Evolutionary conservation across 2,329 filamentous ascomycete genomes (phyloP).

Genomic region (Aspergillus fumigatiaffinis): DNA sequence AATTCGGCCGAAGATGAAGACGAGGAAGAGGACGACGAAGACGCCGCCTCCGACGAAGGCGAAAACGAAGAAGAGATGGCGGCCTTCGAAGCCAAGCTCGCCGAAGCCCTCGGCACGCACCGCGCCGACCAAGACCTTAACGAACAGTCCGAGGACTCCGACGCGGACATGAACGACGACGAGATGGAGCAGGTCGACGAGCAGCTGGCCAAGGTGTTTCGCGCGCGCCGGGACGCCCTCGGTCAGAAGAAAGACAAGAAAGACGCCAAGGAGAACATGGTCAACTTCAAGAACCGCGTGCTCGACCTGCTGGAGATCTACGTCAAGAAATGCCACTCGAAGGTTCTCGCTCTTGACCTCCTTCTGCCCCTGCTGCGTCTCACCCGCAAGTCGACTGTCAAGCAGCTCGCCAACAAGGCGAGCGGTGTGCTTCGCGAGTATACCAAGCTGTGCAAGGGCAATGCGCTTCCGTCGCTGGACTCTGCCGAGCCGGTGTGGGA

Average conservation of each 20-base stretch:
- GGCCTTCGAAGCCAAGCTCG: constrained; percentile 71
- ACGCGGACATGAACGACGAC: constrained; percentile 87
- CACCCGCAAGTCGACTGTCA: constrained; percentile 70
- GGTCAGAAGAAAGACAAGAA: constrained; percentile 80
- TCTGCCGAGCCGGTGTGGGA: constrained; percentile 47
- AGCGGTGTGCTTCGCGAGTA: constrained; percentile 69
- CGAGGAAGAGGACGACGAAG: constrained; percentile 35
- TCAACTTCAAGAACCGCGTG: constrained; percentile 93
- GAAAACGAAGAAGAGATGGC: constrained; percentile 52
- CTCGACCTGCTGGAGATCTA: constrained; percentile 85
- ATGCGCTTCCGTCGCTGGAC: constrained; percentile 42
- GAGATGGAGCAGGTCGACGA: constrained; percentile 89
- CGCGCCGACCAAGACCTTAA: constrained; percentile 54
- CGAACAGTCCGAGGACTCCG: constrained; percentile 54
- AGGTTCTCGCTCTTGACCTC: constrained; percentile 63
- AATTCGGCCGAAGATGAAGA: constrained; percentile 39
- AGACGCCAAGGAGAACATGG: constrained; percentile 80
- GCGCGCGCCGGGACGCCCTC: constrained; percentile 63
- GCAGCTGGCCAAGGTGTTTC: constrained; percentile 80
- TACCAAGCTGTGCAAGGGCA: constrained; percentile 59
- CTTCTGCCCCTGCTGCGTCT: constrained; percentile 73
- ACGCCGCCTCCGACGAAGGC: constrained; percentile 26
- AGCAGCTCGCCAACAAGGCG: constrained; percentile 70
- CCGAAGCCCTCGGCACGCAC: constrained; percentile 71
- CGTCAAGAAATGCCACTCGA: constrained; percentile 70